These are phyloP conservation scores for Colletotrichum limetticola DNA, from an alignment of 2,329 filamentous ascomycete species.

Conservation along the genomic window DNA sequence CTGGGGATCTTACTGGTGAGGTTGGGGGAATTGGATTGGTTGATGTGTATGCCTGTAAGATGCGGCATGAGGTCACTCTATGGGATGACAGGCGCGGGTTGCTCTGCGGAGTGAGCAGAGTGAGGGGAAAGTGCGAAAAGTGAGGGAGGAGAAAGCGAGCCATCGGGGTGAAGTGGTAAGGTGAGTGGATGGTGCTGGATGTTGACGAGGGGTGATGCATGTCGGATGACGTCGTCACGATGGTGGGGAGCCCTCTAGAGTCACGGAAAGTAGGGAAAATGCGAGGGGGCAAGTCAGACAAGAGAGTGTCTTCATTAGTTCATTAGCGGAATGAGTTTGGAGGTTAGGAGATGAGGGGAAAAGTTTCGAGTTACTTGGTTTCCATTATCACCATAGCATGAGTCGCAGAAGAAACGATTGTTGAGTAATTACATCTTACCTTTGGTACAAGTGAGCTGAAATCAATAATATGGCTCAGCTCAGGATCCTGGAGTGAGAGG, in stretches of 20 bases:
- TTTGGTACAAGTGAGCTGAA: not conserved
- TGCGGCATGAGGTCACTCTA: conserved; percentile 28
- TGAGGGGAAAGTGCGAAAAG: not conserved
- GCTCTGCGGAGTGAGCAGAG: not conserved
- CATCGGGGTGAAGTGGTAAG: not conserved
- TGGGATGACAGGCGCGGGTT: conserved; percentile 13
- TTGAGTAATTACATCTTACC: not conserved
- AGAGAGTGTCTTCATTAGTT: not conserved
- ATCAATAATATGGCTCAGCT: not conserved
- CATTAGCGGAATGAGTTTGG: not conserved
- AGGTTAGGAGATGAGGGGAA: not conserved
- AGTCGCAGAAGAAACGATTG: not conserved
- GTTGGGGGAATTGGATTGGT: not conserved
- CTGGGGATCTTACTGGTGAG: not conserved
- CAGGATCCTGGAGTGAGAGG: not conserved
- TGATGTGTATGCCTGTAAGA: not conserved
- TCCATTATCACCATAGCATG: not conserved
- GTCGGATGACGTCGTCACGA: conserved; percentile 33
- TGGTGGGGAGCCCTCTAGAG: not conserved
- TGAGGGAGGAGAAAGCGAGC: not conserved
- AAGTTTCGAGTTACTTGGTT: not conserved
- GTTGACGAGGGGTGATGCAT: conserved; percentile 24
- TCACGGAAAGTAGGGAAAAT: not conserved
- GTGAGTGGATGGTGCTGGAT: conserved; percentile 4
- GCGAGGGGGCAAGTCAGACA: not conserved